Percentiles rank a stretch among this genome's conserved stretches.
Evolutionary conservation across 2,329 filamentous ascomycete genomes (phyloP).

Genomic region (Didymella keratinophila): DNA sequence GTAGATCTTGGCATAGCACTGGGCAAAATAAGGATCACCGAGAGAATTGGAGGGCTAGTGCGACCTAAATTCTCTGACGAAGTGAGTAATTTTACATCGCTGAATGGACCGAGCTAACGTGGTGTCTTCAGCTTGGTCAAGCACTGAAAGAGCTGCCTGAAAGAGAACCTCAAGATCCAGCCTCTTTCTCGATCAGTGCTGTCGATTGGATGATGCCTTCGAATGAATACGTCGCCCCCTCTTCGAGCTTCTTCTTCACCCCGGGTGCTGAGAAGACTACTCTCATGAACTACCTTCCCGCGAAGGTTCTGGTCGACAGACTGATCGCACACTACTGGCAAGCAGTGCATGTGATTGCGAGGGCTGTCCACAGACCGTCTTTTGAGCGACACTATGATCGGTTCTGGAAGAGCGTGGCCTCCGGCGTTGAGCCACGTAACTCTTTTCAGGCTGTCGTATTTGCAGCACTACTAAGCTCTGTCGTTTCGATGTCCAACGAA

Average conservation of each 20-base stretch:
- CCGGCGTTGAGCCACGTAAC: slow-evolving; percentile 67
- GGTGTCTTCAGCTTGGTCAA: slow-evolving; percentile 37
- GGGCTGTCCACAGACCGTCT: slow-evolving; percentile 71
- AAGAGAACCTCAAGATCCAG: slow-evolving; percentile 18
- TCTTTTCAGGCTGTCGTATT: slow-evolving; percentile 75
- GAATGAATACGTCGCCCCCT: slow-evolving; percentile 71
- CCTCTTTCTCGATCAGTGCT: slow-evolving; percentile 24
- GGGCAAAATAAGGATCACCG: slow-evolving; percentile 75
- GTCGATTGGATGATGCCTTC: slow-evolving; percentile 68
- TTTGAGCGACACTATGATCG: slow-evolving; percentile 70
- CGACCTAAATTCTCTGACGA: slow-evolving; percentile 75
- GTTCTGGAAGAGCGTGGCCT: slow-evolving; percentile 70
- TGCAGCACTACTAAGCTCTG: slow-evolving; percentile 72
- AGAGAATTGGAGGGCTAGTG: slow-evolving; percentile 76
- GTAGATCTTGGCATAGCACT: slow-evolving; percentile 76
- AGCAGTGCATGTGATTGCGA: slow-evolving; percentile 72
- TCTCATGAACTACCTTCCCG: slow-evolving; percentile 68
- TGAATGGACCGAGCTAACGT: neutral
- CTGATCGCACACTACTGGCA: slow-evolving; percentile 73
- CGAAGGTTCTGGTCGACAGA: slow-evolving; percentile 64
- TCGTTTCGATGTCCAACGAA: slow-evolving; percentile 69
- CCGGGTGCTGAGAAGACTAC: slow-evolving; percentile 55
- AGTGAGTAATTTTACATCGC: slow-evolving; percentile 53
- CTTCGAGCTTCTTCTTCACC: slow-evolving; percentile 72
- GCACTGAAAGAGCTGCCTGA: slow-evolving; percentile 41